Evolutionary conservation across 495 filamentous ascomycete species (phyloP), one percentile per base, ranked within the genome.

Genomic region (Penicillium roqueforti): DNA sequence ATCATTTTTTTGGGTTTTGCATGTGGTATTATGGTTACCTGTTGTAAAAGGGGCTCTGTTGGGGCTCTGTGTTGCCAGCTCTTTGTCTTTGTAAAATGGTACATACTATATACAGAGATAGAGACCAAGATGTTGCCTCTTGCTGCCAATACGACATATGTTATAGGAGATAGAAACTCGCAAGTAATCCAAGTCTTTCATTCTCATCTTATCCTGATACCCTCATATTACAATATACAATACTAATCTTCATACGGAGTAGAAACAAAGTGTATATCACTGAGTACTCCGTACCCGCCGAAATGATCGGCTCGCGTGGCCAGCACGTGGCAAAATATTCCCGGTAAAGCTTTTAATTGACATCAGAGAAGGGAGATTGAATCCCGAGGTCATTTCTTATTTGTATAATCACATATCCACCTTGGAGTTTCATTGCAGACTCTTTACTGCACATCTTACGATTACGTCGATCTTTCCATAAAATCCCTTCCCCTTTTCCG

Each of bases 261-360:
- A n/a, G n/a, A n/a, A n/a, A n/a, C n/a, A n/a, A n/a, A n/a, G n/a
- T n/a, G n/a, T n/a, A n/a, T n/a, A n/a, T n/a, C n/a, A n/a, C n/a
- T n/a, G n/a, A 45, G 13, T 45, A 45, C 42, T 43, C 26, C 29
- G 13, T 45, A 45, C 42, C 26, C 26, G 22, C 42, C 26, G 26
- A 28, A 26, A 45, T 44, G 23, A 44, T 28, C 40, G 40, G 40
- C 41, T 48, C 46, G 46, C 46, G 46, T 48, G 46, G 46, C 46
- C 46, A 18, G 46, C 46, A 48, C 46, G 46, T 48, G 46, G 46
- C 46, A 29, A 45, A 16, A 45, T 11, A 2, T 28, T 16, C 41
- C 25, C 25, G 41, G 7, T 31, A 44, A 44, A 28, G 41, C 14
- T 44, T 44, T 26, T 25, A 4, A 4, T 43, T 44, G 41, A 28